Evolutionary conservation across 129 eudicot species (phyloP).

Genomic region (Artemisia tridentata): DNA sequence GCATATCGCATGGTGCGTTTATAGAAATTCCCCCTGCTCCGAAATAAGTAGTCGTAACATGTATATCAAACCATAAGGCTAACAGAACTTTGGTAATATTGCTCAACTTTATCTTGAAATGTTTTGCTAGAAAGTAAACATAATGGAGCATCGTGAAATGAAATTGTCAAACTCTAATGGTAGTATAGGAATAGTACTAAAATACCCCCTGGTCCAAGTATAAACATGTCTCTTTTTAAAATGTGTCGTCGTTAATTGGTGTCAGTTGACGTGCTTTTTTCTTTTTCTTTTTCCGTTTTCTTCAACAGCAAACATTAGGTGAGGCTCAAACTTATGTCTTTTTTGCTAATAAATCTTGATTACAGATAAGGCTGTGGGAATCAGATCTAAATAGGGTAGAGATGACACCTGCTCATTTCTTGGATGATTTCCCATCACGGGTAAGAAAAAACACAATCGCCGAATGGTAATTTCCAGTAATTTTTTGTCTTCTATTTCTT

Average conservation of each 20-base stretch:
- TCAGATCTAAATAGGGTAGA: conserved; percentile 90
- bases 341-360: conserved; percentile 4
- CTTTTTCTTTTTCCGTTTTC: too few species aligned
- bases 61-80: not conserved
- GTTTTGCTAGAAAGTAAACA: not conserved
- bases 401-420: conserved; percentile 65
- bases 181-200: not conserved
- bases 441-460: conserved; percentile 35
- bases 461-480: not conserved
- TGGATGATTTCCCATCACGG: conserved; percentile 78
- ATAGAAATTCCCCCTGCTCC: too few species aligned
- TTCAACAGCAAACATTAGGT: too few species aligned
- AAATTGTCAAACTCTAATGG: not conserved
- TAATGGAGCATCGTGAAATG: not conserved
- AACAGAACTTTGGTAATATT: not conserved
- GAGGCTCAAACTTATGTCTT: too few species aligned
- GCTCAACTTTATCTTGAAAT: not conserved
- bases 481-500: not conserved
- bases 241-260: not conserved
- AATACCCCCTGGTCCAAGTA: not conserved
- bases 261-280: not conserved
- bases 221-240: not conserved
- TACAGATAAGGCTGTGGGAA: conserved; percentile 95
- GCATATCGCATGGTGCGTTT: too few species aligned
- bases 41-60: not conserved